Evolutionary conservation across 2,329 filamentous ascomycete species (phyloP).

Genomic region (Eutypella sp.): DNA sequence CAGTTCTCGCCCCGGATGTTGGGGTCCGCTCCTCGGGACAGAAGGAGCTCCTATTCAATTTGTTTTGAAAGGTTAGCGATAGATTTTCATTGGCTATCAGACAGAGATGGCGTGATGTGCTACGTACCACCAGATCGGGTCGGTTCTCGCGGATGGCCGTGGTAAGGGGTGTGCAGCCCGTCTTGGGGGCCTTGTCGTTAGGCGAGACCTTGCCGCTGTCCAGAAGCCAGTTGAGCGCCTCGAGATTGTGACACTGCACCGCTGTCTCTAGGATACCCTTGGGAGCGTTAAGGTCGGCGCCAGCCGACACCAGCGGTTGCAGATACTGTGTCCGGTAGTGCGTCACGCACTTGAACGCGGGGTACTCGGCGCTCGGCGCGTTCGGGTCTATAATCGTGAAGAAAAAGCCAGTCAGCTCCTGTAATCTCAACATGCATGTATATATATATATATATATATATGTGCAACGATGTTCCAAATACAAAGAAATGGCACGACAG

Average conservation of each 20-base stretch:
- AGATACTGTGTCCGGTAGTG: constrained; percentile 59
- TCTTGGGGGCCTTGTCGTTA: constrained; percentile 52
- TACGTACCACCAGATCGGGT: constrained; percentile 53
- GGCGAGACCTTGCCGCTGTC: constrained; percentile 51
- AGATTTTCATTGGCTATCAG: background rate
- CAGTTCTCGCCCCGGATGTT: constrained; percentile 62
- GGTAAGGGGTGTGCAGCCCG: constrained; percentile 56
- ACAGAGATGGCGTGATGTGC: too few relatives aligned
- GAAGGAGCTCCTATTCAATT: constrained; percentile 12
- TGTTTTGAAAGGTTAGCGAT: background rate
- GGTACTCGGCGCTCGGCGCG: constrained; percentile 57
- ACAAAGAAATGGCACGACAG: background rate
- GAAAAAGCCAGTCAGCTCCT: background rate
- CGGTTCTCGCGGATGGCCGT: constrained; percentile 60
- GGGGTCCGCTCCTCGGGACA: constrained; percentile 47
- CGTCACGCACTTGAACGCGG: constrained; percentile 63
- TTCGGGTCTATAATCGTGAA: constrained; percentile 46
- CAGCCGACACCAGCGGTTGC: constrained; percentile 53
- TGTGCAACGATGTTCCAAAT: background rate
- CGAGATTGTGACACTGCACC: constrained; percentile 55
- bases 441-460: too few relatives aligned
- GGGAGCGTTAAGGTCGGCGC: constrained; percentile 53
- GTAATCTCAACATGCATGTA: too few relatives aligned
- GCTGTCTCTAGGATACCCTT: constrained; percentile 64
- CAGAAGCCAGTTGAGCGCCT: constrained; percentile 56